Evolutionary conservation across 2,329 filamentous ascomycete genomes (phyloP).

Genomic region (Talaromyces sp.): DNA sequence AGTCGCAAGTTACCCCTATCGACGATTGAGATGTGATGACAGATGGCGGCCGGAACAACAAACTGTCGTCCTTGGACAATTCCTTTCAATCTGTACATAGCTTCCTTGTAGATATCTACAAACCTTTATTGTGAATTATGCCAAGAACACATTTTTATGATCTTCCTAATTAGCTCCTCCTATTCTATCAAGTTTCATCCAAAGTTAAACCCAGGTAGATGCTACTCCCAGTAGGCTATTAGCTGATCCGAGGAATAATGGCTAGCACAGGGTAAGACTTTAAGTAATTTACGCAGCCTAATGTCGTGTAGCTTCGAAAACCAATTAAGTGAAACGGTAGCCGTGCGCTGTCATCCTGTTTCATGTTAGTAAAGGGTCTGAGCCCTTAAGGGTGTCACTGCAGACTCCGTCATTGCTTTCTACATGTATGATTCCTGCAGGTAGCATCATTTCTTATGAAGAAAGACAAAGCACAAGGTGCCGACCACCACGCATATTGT

Average conservation of each 20-base stretch:
- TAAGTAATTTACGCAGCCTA: not conserved
- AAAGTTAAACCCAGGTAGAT: not conserved
- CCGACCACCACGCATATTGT: constrained; percentile 1
- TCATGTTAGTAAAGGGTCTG: not conserved
- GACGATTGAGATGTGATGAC: not conserved
- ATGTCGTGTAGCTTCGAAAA: not conserved
- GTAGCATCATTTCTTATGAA: not conserved
- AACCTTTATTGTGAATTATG: not conserved
- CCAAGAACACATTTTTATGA: not conserved
- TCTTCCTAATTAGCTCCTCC: not conserved
- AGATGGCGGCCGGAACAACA: not conserved
- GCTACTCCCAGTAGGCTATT: not conserved
- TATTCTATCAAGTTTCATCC: not conserved
- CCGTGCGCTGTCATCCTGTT: not conserved
- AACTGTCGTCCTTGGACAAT: not conserved
- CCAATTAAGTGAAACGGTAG: not conserved
- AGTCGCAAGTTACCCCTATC: not conserved
- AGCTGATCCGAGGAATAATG: not conserved
- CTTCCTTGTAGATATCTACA: not conserved
- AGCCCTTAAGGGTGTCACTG: not conserved
- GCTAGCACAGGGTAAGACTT: not conserved
- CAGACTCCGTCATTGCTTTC: not conserved
- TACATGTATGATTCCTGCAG: not conserved
- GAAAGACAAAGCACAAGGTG: not conserved
- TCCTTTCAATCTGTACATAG: not conserved